Base-by-base conservation (phyloP, 176 grass and related monocot genomes). In the Carex parvula region DNA sequence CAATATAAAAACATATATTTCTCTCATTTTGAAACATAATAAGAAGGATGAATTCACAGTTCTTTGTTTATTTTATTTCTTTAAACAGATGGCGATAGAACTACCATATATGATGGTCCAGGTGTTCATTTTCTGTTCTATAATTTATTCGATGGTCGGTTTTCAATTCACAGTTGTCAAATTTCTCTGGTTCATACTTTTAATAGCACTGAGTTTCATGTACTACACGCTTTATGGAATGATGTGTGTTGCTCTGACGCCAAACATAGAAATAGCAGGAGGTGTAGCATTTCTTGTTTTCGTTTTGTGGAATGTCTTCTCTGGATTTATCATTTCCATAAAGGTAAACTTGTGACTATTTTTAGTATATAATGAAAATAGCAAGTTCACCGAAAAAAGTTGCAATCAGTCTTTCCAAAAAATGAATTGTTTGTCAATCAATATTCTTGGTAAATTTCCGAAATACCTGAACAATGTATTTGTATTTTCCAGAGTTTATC, bases 101-200 rank as follows among this genome's bases (percentile, higher is more conserved):
- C 52, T 86, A 32, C 90, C 84, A 35, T 91, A 91, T 79, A 84
- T 84, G 59, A 52, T 91, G 30, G 21, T 81, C 12, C 61, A 70
- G 64, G 57, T 73, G 48, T 17, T 89, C 21, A 64, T 89, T 29
- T 86, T 89, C 78, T 86, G 75, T 11, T 5, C 74, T 13, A 86
- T 89, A 17, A 64, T 83, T 82, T 89, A 89, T 58, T 39, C 88
- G 39, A 91, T 91, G 89, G 70, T 91, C 20, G 86, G 86, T n/a
- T 91, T 88, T 63, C 60, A 83, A 73, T 73, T 88, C 29, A 81
- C 44, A n/a, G 8, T 46, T 17, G 73, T 46, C 53, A 91, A 91
- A 44, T 91, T 91, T 44, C 58, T 88, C 10, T 84, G 79, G 87
- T 91, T 88, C 17, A 2, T 84, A 46, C 62, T 88, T 30, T 88